phyloP scores from a whole-genome alignment of 257 asterid genomes.

The Solanum appendiculatum region DNA sequence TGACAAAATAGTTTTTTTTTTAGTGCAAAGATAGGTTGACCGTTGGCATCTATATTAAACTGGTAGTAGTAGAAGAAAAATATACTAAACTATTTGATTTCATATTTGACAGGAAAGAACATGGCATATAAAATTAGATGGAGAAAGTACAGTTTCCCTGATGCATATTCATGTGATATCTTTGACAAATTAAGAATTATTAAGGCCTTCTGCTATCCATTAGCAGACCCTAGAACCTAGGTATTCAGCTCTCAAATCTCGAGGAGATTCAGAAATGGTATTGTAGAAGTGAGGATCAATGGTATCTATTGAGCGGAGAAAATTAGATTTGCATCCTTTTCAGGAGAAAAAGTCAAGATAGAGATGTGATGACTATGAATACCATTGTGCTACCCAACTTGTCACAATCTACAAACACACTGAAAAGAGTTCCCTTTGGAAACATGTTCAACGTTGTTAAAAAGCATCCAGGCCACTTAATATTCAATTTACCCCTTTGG shows the following conservation, averaged over 20 bases:
- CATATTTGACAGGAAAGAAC: neutral
- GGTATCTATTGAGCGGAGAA: neutral
- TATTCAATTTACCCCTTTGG: neutral
- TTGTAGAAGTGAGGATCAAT: neutral
- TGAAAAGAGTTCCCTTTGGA: neutral
- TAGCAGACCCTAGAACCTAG: neutral
- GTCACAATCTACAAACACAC: neutral
- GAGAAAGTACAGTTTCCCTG: neutral
- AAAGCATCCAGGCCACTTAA: neutral
- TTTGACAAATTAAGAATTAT: neutral
- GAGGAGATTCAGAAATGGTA: neutral
- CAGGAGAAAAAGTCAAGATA: neutral
- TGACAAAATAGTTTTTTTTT: too few relatives aligned
- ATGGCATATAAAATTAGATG: neutral
- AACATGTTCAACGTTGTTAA: neutral
- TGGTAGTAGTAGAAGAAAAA: neutral
- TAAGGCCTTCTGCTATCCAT: neutral
- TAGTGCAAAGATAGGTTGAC: neutral
- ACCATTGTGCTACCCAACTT: neutral
- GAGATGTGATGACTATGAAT: neutral
- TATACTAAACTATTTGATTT: neutral
- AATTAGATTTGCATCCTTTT: neutral
- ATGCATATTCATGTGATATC: neutral
- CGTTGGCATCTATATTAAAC: neutral
- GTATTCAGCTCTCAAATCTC: neutral